Evolutionary conservation across 495 filamentous ascomycete genomes (phyloP).

Genomic region (Penicillium antarcticum): DNA sequence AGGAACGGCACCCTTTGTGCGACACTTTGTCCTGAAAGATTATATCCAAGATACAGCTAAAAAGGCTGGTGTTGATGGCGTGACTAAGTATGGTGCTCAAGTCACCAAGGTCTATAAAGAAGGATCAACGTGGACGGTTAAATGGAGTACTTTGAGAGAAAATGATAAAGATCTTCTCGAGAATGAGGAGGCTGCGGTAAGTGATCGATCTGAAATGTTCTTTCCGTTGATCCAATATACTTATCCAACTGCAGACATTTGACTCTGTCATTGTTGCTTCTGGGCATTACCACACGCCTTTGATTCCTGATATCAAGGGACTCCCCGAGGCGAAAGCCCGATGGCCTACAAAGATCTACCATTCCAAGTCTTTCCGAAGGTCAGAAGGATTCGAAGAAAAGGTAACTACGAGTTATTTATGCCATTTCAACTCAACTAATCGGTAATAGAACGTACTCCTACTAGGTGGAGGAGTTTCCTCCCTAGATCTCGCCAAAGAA

Average conservation of each 20-base stretch:
- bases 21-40: conserved; percentile 48
- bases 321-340: conserved; percentile 48
- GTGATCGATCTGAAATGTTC: background rate
- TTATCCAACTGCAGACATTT: conserved; percentile 35
- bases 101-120: conserved; percentile 53
- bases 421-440: background rate
- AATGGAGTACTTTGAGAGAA: conserved; percentile 27
- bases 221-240: background rate
- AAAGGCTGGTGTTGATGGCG: conserved; percentile 43
- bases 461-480: conserved; percentile 59
- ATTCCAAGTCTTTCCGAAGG: conserved; percentile 60
- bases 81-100: conserved; percentile 53
- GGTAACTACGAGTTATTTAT: conserved; percentile 14
- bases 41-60: conserved; percentile 59
- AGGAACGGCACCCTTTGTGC: conserved; percentile 54
- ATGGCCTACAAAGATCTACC: conserved; percentile 50
- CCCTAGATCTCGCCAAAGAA: conserved; percentile 58
- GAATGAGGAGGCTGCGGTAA: conserved; percentile 21
- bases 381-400: conserved; percentile 43
- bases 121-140: conserved; percentile 47
- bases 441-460: conserved; percentile 51
- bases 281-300: conserved; percentile 57
- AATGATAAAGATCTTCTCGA: conserved; percentile 20
- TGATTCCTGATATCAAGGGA: conserved; percentile 53
- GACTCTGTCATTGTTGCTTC: conserved; percentile 56